Conservation (phyloP, 495 filamentous ascomycete genomes). For the Hamigera avellanea region DNA sequence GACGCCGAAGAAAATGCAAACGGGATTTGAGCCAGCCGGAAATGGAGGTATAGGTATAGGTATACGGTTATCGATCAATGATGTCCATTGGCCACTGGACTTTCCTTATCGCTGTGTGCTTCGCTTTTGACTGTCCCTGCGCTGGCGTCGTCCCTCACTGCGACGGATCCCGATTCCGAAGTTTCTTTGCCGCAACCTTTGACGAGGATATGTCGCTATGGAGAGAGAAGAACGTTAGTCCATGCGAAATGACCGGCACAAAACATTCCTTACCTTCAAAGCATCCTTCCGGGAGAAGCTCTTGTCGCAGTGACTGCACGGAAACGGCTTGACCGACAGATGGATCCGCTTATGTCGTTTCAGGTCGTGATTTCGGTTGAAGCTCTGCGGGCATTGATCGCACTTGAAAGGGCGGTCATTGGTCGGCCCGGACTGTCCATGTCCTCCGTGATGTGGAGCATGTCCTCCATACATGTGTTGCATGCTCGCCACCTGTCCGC, state of each 20-base stretch:
- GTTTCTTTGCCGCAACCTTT: constrained; percentile 69
- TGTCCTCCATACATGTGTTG: constrained; percentile 43
- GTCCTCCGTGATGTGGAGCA: constrained; percentile 26
- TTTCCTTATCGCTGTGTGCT: no score
- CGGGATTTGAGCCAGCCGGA: no score
- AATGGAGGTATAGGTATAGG: no score
- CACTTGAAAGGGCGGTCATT: constrained; percentile 92
- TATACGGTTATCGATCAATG: no score
- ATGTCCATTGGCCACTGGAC: no score
- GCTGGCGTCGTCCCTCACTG: no score
- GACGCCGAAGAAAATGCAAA: no score
- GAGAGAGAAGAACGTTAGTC: constrained; percentile 18
- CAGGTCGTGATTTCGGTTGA: constrained; percentile 94
- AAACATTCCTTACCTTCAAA: constrained; percentile 60
- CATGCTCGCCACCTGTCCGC: constrained; percentile 43
- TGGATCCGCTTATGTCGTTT: constrained; percentile 96
- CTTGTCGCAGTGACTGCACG: constrained; percentile 86
- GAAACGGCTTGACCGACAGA: constrained; percentile 89
- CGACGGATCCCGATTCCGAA: not conserved
- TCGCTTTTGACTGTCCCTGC: no score
- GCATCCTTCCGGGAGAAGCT: constrained; percentile 96
- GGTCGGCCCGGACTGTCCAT: constrained; percentile 30
- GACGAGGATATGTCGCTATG: constrained; percentile 80
- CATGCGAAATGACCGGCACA: constrained; percentile 5
- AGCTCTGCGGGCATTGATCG: constrained; percentile 81